Evolutionary conservation across 345 rosid genomes (phyloP).

Genomic region (Microthlaspi erraticum): DNA sequence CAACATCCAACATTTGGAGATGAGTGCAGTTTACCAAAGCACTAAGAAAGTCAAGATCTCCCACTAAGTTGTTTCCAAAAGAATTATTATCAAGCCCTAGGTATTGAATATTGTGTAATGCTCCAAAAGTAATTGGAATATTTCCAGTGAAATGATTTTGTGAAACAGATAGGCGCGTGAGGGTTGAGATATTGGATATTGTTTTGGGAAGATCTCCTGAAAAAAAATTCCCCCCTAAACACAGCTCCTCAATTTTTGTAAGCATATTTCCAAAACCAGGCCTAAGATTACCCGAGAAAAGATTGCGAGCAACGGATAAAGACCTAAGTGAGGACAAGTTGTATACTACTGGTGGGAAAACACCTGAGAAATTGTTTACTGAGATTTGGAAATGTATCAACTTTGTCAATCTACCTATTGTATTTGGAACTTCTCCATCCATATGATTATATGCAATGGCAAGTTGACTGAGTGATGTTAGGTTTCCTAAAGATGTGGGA

Average conservation of each 20-base stretch:
- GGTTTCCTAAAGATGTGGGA: conserved; percentile 24
- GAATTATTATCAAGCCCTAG: not conserved
- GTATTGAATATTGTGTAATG: not conserved
- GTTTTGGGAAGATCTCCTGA: conserved; percentile 13
- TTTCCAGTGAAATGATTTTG: not conserved
- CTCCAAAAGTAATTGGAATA: not conserved
- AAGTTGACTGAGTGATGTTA: not conserved
- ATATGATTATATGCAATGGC: not conserved
- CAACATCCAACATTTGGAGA: not conserved
- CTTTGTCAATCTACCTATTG: not conserved
- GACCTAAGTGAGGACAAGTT: not conserved
- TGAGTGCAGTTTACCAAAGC: conserved; percentile 21
- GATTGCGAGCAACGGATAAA: not conserved
- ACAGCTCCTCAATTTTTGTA: not conserved
- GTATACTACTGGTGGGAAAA: conserved; percentile 3
- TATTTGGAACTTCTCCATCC: not conserved
- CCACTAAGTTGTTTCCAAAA: not conserved
- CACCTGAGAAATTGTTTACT: conserved; percentile 6
- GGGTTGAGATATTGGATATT: conserved; percentile 11
- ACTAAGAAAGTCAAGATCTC: conserved; percentile 6
- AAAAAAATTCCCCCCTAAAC: not conserved
- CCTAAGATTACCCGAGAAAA: conserved; percentile 13
- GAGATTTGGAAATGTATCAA: not conserved
- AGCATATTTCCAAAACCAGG: conserved; percentile 1
- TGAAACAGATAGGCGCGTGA: not conserved